These are phyloP conservation scores for Colletotrichum paranaense DNA, from an alignment of 2,329 filamentous ascomycete genomes.

Conservation along the genomic window DNA sequence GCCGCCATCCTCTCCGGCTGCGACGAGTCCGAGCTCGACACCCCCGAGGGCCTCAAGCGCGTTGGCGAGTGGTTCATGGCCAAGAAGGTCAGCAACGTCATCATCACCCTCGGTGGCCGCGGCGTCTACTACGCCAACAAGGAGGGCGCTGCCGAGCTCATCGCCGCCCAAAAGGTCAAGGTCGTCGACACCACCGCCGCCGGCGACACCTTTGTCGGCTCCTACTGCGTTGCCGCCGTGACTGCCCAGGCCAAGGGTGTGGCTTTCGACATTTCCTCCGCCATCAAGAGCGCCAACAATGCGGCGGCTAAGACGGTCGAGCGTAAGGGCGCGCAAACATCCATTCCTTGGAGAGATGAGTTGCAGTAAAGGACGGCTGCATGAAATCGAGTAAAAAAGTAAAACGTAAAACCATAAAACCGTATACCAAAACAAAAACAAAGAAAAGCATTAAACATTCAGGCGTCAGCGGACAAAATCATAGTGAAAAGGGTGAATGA, in stretches of 20 bases:
- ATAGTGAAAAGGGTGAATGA: background rate
- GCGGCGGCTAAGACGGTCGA: constrained; percentile 56
- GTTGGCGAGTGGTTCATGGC: constrained; percentile 72
- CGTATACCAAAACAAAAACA: background rate
- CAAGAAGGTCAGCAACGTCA: constrained; percentile 78
- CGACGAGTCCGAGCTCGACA: constrained; percentile 60
- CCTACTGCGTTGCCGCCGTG: constrained; percentile 81
- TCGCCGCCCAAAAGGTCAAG: constrained; percentile 74
- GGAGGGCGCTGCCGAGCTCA: constrained; percentile 54
- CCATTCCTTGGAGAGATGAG: constrained; percentile 58
- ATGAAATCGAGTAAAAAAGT: background rate
- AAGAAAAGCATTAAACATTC: background rate
- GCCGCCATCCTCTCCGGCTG: constrained; percentile 77
- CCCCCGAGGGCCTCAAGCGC: constrained; percentile 53
- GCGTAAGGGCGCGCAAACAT: constrained; percentile 55
- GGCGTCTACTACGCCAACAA: constrained; percentile 76
- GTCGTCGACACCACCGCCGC: constrained; percentile 96
- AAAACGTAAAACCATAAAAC: background rate
- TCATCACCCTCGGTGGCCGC: constrained; percentile 85
- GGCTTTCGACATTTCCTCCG: constrained; percentile 65
- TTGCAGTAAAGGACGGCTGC: constrained; percentile 35
- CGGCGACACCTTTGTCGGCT: constrained; percentile 93
- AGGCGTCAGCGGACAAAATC: background rate
- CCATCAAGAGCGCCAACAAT: constrained; percentile 64
- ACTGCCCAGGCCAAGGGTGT: constrained; percentile 44